Evolutionary conservation across 2,329 filamentous ascomycete species (phyloP).

Genomic region (Paramyrothecium roridum): DNA sequence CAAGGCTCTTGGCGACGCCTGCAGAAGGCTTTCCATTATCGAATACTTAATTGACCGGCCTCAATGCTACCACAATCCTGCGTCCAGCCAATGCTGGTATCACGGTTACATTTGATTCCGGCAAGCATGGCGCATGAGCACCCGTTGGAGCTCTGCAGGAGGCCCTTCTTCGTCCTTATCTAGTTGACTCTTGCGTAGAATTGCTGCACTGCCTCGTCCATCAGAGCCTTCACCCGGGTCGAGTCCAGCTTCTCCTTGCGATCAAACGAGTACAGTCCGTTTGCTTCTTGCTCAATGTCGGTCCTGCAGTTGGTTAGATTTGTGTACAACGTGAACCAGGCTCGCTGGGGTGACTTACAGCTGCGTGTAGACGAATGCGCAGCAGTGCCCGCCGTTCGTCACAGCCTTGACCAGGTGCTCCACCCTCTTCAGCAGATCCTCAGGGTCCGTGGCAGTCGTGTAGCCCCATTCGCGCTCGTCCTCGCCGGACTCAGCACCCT

Average conservation of each 20-base stretch:
- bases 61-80: not conserved
- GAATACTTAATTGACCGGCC: too few species aligned
- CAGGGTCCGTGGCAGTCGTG: slow-evolving; percentile 59
- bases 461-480: slow-evolving; percentile 62
- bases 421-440: slow-evolving; percentile 56
- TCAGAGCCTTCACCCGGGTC: slow-evolving; percentile 51
- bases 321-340: not conserved
- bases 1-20: not conserved
- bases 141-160: not conserved
- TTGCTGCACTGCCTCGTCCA: slow-evolving; percentile 46
- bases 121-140: not conserved
- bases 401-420: slow-evolving; percentile 58
- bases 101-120: not conserved
- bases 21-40: too few species aligned
- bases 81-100: not conserved
- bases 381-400: slow-evolving; percentile 52
- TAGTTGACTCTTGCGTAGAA: slow-evolving; percentile 36
- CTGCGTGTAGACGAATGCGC: slow-evolving; percentile 66
- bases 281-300: slow-evolving; percentile 67
- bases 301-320: slow-evolving; percentile 26
- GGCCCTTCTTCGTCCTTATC: not conserved
- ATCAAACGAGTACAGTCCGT: slow-evolving; percentile 63
- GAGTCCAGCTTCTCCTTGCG: slow-evolving; percentile 59
- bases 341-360: slow-evolving; percentile 41
- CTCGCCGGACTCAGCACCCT: slow-evolving; percentile 19